phyloP scores from a whole-genome alignment of 495 filamentous ascomycete genomes.

The Opeltia flavorubescens region DNA sequence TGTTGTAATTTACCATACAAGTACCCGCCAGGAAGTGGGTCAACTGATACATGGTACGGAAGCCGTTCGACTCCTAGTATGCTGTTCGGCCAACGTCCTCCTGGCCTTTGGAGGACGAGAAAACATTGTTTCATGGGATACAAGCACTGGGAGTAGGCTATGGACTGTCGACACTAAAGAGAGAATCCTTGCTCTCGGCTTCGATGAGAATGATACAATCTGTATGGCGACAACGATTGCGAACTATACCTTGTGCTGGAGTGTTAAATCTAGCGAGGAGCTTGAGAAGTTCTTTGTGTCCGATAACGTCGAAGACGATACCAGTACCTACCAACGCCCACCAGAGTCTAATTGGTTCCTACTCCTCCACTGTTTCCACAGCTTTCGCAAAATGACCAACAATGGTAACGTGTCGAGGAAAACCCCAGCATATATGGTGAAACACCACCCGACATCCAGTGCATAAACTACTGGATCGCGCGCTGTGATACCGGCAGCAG shows the following conservation, averaged over 20 bases:
- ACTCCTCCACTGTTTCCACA: neutral
- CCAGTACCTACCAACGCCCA: neutral
- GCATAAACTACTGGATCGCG: conserved; percentile 48
- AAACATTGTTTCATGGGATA: conserved; percentile 8
- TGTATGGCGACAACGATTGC: conserved; percentile 10
- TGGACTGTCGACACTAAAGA: conserved; percentile 6
- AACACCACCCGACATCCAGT: conserved; percentile 55
- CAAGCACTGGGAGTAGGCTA: conserved; percentile 1
- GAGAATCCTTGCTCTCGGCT: conserved; percentile 5
- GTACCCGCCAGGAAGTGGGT: conserved; percentile 14
- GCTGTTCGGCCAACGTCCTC: conserved; percentile 1
- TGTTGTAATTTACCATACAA: conserved; percentile 4
- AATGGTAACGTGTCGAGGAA: neutral
- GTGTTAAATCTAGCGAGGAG: conserved; percentile 11
- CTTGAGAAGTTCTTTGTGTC: neutral
- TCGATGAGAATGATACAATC: conserved; percentile 9
- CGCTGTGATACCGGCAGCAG: conserved; percentile 48
- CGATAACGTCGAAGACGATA: conserved; percentile 1
- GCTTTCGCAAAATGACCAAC: neutral
- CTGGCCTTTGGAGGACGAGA: conserved; percentile 4
- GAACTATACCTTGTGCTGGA: conserved; percentile 13
- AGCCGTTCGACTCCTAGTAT: conserved; percentile 10
- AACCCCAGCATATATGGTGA: conserved; percentile 32
- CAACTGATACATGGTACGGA: conserved; percentile 18
- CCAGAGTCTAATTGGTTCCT: neutral